Conservation (phyloP, 805 yeast species). For the Yamadazyma sp. region DNA sequence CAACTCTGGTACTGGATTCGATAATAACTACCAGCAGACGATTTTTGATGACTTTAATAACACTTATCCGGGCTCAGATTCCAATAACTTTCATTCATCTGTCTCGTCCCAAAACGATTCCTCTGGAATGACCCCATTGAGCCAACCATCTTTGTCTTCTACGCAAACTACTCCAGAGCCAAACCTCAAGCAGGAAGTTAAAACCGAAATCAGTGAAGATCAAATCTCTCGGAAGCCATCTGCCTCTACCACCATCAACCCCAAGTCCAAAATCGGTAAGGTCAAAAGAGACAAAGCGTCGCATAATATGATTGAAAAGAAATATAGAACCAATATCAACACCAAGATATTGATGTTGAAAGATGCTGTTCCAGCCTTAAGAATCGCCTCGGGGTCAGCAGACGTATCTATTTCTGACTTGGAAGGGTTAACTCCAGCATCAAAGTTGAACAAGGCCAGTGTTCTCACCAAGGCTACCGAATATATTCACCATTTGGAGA, state of each 20-base stretch:
- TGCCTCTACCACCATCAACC: slow-evolving; percentile 1
- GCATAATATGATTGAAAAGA: slow-evolving; percentile 80
- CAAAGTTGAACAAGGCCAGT: slow-evolving; percentile 74
- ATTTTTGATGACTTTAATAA: slow-evolving; percentile 2
- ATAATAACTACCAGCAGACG: slow-evolving; percentile 6
- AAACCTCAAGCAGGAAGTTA: not conserved
- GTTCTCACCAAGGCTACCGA: slow-evolving; percentile 75
- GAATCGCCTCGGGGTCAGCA: slow-evolving; percentile 52
- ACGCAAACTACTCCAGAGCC: slow-evolving; percentile 24
- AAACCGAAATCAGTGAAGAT: not conserved
- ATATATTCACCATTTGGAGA: slow-evolving; percentile 71
- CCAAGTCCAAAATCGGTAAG: slow-evolving; percentile 3
- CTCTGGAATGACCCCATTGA: slow-evolving; percentile 21
- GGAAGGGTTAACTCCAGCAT: slow-evolving; percentile 77
- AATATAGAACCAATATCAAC: slow-evolving; percentile 76
- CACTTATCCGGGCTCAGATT: slow-evolving; percentile 6
- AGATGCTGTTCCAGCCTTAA: slow-evolving; percentile 75
- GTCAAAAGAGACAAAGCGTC: slow-evolving; percentile 36
- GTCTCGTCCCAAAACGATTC: slow-evolving; percentile 7
- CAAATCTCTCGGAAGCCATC: not conserved
- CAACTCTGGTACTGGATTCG: no score
- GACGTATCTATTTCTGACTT: slow-evolving; percentile 47
- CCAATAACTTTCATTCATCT: slow-evolving; percentile 1
- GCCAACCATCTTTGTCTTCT: slow-evolving; percentile 19
- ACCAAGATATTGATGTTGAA: slow-evolving; percentile 65